Percentiles rank a stretch among this genome's conserved stretches.
Conservation (phyloP, 208 protist genomes). For the Herpetomonas muscarum region DNA sequence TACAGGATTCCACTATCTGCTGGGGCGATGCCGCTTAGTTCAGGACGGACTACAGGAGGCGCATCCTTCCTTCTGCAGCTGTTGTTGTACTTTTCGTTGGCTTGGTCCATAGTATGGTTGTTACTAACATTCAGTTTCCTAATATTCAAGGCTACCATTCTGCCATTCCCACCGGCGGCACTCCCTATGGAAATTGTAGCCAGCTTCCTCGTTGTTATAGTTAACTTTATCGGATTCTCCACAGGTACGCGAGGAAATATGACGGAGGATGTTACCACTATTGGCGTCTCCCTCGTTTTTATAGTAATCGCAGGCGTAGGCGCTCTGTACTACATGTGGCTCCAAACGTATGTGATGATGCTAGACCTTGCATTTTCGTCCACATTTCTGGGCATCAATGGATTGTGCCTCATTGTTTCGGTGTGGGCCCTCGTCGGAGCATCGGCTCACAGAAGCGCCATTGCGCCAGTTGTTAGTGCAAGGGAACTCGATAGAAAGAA, state of each 20-base stretch:
- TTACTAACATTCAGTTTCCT: conserved; percentile 44
- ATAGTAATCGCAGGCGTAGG: conserved; percentile 28
- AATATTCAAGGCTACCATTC: conserved; percentile 38
- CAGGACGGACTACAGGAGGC: conserved; percentile 19
- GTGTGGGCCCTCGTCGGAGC: conserved; percentile 18
- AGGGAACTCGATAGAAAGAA: no score
- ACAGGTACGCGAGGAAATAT: conserved; percentile 50
- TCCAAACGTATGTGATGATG: conserved; percentile 67
- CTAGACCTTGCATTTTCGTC: conserved; percentile 57
- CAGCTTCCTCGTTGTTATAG: conserved; percentile 28
- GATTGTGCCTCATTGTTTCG: conserved; percentile 21
- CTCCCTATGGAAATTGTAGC: conserved; percentile 51
- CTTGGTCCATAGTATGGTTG: conserved; percentile 35
- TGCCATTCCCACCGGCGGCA: conserved; percentile 45
- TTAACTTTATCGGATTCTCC: conserved; percentile 23
- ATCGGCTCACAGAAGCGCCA: background rate
- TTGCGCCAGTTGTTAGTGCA: no score
- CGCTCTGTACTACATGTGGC: conserved; percentile 65
- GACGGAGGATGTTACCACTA: conserved; percentile 22
- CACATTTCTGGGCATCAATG: conserved; percentile 36
- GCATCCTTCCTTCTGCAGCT: conserved; percentile 47
- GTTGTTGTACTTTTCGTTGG: conserved; percentile 23
- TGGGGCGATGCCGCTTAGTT: conserved; percentile 3
- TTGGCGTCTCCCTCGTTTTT: conserved; percentile 27
- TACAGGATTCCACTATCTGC: background rate